Percentiles rank a stretch among this genome's conserved stretches.
Evolutionary conservation across 192 early-diverging fungal genomes (phyloP).

Genomic region (Dissophora ornata): DNA sequence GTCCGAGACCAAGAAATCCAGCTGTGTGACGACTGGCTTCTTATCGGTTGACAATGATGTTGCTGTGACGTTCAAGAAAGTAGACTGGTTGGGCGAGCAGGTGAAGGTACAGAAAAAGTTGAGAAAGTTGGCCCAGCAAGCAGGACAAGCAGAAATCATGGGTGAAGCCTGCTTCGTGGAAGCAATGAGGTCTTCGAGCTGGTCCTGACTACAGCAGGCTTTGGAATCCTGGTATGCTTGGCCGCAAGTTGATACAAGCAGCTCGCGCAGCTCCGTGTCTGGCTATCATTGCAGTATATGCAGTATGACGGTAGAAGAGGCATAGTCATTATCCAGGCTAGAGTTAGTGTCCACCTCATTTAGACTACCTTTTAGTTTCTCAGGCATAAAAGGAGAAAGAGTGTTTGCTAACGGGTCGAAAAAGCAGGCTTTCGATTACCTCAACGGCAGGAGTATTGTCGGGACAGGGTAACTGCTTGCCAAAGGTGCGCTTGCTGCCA

Average conservation of each 20-base stretch:
- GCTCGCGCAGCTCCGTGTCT: constrained; percentile 47
- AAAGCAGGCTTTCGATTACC: constrained; percentile 26
- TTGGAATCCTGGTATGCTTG: constrained; percentile 54
- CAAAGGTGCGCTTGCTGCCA: constrained; percentile 56
- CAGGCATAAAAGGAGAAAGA: no score
- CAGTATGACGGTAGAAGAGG: no score
- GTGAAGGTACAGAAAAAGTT: constrained; percentile 74
- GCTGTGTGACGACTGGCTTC: constrained; percentile 53
- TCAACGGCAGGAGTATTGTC: constrained; percentile 59
- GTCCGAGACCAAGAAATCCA: constrained; percentile 67
- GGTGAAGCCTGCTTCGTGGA: constrained; percentile 64
- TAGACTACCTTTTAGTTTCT: no score
- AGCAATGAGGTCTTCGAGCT: constrained; percentile 59
- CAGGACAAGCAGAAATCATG: constrained; percentile 69
- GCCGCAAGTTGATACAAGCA: constrained; percentile 66
- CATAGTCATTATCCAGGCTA: no score
- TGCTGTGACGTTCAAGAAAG: constrained; percentile 70
- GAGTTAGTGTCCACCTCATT: no score
- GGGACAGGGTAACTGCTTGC: constrained; percentile 63
- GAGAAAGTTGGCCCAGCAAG: constrained; percentile 74
- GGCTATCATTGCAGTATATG: constrained; percentile 45
- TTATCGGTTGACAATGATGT: constrained; percentile 35
- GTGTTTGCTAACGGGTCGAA: no score
- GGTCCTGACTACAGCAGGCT: constrained; percentile 68
- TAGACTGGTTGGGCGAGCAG: constrained; percentile 73